A percentile compares a stretch with the other conserved stretches of the same genome.
Conservation (phyloP, 441 rosid species). For the Erodium chrysanthum region DNA sequence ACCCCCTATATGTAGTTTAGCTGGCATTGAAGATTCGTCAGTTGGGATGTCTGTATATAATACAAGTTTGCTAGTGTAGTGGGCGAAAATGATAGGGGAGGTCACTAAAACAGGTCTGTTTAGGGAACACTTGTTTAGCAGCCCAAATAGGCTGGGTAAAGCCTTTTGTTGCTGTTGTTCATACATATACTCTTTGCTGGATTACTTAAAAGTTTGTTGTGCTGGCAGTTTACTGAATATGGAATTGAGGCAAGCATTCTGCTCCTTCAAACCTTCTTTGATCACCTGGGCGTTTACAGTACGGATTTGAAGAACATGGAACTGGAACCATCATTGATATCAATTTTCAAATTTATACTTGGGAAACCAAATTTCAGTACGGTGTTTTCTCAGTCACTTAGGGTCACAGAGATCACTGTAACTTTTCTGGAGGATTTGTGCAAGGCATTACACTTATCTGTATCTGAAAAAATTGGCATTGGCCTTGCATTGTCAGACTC, state of each 20-base stretch:
- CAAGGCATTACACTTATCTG: conserved; percentile 38
- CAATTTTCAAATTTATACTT: conserved; percentile 48
- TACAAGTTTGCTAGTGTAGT: not conserved
- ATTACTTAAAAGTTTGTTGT: conserved; percentile 10
- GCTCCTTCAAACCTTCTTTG: conserved; percentile 55
- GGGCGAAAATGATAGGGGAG: not conserved
- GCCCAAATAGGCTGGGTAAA: conserved; percentile 6
- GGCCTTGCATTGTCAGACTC: conserved; percentile 66
- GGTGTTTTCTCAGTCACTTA: conserved; percentile 51
- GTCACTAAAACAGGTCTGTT: not conserved
- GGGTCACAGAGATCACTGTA: conserved; percentile 38
- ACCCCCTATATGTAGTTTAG: not conserved
- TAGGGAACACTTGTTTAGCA: conserved; percentile 3
- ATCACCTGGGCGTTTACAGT: conserved; percentile 36
- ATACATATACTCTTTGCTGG: not conserved
- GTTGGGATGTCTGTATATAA: not conserved
- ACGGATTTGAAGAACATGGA: conserved; percentile 33
- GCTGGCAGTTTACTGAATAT: conserved; percentile 48
- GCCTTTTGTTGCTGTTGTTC: conserved; percentile 9
- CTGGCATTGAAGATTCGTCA: not conserved
- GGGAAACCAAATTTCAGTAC: conserved; percentile 52
- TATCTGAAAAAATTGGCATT: conserved; percentile 55
- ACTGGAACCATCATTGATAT: conserved; percentile 42
- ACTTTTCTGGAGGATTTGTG: conserved; percentile 47
- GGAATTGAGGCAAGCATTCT: conserved; percentile 52